phyloP scores from a whole-genome alignment of 169 alveolate genomes.

The Plasmodium sp. region DNA sequence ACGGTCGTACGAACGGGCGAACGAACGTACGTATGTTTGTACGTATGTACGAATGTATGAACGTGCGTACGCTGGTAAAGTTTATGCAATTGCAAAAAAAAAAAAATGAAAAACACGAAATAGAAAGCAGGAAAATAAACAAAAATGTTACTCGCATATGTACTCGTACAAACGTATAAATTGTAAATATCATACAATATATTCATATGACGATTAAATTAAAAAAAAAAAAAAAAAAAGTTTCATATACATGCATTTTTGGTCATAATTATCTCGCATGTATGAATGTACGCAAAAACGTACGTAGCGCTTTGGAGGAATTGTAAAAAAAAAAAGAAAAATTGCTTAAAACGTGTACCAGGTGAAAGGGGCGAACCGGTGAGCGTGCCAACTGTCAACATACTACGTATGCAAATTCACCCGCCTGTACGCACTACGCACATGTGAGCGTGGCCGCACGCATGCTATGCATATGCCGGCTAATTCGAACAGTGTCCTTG shows the following conservation, averaged over 20 bases:
- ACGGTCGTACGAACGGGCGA: neutral
- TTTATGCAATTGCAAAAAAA: neutral
- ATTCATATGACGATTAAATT: slow-evolving; percentile 2
- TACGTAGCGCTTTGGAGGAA: neutral
- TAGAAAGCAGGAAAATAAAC: slow-evolving; percentile 1
- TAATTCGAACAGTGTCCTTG: neutral
- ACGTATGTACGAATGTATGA: neutral
- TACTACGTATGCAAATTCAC: neutral
- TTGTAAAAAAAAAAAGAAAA: slow-evolving; percentile 6
- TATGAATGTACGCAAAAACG: neutral
- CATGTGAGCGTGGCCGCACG: neutral
- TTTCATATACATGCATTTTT: slow-evolving; percentile 52
- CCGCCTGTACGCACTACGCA: neutral
- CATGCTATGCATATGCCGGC: neutral
- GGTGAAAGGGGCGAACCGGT: neutral
- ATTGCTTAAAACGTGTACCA: neutral
- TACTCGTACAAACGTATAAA: neutral
- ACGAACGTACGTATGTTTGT: neutral
- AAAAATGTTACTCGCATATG: neutral
- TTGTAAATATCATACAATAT: slow-evolving; percentile 4
- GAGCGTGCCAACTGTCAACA: neutral
- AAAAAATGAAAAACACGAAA: neutral
- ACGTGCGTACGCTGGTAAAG: neutral
- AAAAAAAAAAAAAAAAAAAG: slow-evolving; percentile 48
- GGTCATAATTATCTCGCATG: neutral